Evolutionary conservation across 805 yeast genomes (phyloP), one percentile per base, ranked within the genome.

Genomic region (Candida awuae): DNA sequence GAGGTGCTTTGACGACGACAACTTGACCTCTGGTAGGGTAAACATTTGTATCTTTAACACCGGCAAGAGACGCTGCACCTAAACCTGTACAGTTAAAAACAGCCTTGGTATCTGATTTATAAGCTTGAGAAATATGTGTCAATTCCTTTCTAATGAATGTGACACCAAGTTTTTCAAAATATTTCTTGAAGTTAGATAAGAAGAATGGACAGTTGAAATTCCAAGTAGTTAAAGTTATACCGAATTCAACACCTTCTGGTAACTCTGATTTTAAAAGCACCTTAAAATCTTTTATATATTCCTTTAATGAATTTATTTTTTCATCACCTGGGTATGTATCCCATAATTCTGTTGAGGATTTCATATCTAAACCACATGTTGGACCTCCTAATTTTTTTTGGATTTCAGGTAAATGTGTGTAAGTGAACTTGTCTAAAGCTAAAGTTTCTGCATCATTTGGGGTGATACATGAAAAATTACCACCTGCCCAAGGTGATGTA

Each of bases 21-120:
- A 83, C 86, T 53, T 84, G 94, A 5, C 94, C 94, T 42, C 94
- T 65, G 1, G 84, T 75, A 7, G 94, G 90, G 48, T 77, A 80
- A 15, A 80, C 71, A 1, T 62, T 59, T 8, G 61, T 44, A 52
- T 84, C 94, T 16, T 63, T 60, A 14, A 80, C 84, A 10, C 88
- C 92, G 7, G 77, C 77, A 6, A 84, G 60, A 2, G 58, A 54
- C 34, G 64, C 65, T 2, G 92, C 83, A 9, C 87, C 84, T 16
- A 80, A 63, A 7, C 94, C 94, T 0, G 87, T 68, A 56, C 94
- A 83, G 51, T 84, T 84, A 68, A 83, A 79, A 8, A 82, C 80
- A 6, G 58, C 63, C 30, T 65, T 56, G 2, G 77, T 66, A 2
- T 54, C 37, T 9, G 53, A 42, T 14, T 47, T 41, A 20, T 50